Evolutionary conservation across 371 early-diverging fungal species (phyloP).

Genomic region (Mortierella sp.): DNA sequence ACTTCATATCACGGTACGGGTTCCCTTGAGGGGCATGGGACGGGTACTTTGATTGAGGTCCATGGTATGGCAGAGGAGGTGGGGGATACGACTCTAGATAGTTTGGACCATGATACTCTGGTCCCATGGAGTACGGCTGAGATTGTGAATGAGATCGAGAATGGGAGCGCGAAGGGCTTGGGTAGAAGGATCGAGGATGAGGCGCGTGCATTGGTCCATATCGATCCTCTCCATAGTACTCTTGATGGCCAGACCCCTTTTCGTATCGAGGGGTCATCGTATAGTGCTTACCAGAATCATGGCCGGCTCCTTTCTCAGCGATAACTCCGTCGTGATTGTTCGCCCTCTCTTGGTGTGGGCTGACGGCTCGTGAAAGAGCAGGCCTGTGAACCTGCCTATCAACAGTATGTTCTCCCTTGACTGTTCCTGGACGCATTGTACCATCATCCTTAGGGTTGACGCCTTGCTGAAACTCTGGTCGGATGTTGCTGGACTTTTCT

Average conservation of each 20-base stretch:
- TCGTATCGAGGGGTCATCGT: constrained; percentile 10
- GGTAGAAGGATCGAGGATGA: constrained; percentile 42
- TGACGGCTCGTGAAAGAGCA: constrained; percentile 19
- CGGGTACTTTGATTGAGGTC: constrained; percentile 19
- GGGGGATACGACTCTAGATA: constrained; percentile 21
- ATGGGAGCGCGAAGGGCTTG: constrained; percentile 41
- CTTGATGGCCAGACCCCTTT: constrained; percentile 13
- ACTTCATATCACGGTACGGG: constrained; percentile 13
- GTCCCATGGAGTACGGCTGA: constrained; percentile 16
- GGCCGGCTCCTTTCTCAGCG: not conserved
- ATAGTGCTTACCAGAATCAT: constrained; percentile 15
- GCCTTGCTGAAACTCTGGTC: not conserved
- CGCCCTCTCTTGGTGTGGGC: constrained; percentile 27
- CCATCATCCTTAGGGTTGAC: not conserved
- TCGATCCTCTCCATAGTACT: constrained; percentile 32
- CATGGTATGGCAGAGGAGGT: constrained; percentile 16
- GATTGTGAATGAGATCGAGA: constrained; percentile 46
- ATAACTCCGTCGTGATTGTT: constrained; percentile 9
- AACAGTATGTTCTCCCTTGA: not conserved
- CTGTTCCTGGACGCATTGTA: not conserved
- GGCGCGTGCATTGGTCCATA: constrained; percentile 16
- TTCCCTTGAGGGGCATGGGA: constrained; percentile 5
- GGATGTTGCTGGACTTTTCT: not conserved
- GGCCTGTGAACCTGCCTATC: not conserved
- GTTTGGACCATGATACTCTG: constrained; percentile 16